phyloP scores from a whole-genome alignment of 306 rosid species.

The Malus fusca region DNA sequence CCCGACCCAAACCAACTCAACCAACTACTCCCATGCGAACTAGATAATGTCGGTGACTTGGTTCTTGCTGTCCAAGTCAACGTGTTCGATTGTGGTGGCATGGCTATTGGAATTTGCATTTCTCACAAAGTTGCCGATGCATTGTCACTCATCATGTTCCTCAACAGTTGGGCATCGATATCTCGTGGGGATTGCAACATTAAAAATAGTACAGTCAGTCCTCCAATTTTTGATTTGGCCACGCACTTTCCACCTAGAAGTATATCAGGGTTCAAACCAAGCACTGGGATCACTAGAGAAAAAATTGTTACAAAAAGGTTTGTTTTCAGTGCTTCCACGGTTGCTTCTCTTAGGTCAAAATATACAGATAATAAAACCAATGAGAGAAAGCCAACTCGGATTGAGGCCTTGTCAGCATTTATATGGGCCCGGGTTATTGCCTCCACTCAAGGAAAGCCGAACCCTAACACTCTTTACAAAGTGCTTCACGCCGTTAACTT shows the following conservation, averaged over 20 bases:
- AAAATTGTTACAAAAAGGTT: conserved; percentile 15
- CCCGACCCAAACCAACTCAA: conserved; percentile 7
- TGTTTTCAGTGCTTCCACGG: conserved; percentile 11
- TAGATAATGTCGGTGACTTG: conserved; percentile 1
- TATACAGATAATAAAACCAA: not conserved
- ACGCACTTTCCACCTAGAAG: conserved; percentile 8
- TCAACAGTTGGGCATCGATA: conserved; percentile 21
- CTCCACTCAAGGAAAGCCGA: conserved; percentile 6
- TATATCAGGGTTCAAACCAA: conserved; percentile 1
- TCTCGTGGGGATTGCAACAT: not conserved
- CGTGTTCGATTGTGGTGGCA: conserved; percentile 25
- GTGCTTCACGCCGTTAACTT: conserved; percentile 2
- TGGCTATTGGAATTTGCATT: conserved; percentile 16
- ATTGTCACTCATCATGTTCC: conserved; percentile 14
- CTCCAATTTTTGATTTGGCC: conserved; percentile 10
- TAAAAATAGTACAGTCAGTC: not conserved
- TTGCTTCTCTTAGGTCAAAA: conserved; percentile 4
- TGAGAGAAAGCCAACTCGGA: conserved; percentile 1
- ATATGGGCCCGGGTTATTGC: conserved; percentile 6
- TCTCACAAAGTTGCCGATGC: conserved; percentile 32
- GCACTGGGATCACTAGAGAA: conserved; percentile 9
- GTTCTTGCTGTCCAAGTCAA: conserved; percentile 11
- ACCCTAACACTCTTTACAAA: not conserved
- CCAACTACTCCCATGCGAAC: conserved; percentile 11
- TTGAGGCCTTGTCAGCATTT: conserved; percentile 15